Conservation (phyloP, 768 basidiomycete species). For the Rhodotorula babjevae region DNA sequence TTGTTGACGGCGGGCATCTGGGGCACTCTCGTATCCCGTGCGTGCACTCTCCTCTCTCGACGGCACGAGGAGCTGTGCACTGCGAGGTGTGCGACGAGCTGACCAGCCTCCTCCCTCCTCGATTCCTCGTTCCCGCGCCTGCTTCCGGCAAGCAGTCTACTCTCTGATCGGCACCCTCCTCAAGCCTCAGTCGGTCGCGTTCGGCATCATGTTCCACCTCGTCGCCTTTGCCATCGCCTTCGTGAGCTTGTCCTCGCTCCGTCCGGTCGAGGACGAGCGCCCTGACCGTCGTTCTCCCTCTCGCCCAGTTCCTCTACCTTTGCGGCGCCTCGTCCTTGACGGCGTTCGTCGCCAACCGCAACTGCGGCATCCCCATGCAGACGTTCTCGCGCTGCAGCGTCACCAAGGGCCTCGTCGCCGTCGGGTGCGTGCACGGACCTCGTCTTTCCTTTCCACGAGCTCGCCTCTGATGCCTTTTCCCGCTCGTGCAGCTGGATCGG, state of each 20-base stretch:
- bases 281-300: not conserved
- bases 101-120: not conserved
- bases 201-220: constrained; percentile 46
- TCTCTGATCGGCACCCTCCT: constrained; percentile 45
- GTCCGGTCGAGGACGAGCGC: not conserved
- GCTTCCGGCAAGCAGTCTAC: constrained; percentile 38
- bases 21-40: constrained; percentile 5
- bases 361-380: constrained; percentile 41
- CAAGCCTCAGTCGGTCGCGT: constrained; percentile 40
- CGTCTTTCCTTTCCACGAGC: not conserved
- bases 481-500: constrained; percentile 24
- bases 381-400: constrained; percentile 45
- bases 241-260: constrained; percentile 14
- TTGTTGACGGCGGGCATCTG: constrained; percentile 23
- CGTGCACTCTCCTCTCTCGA: not conserved
- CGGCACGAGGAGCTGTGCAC: too few species aligned
- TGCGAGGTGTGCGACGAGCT: too few species aligned
- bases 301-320: constrained; percentile 45
- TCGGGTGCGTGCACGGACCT: constrained; percentile 46
- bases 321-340: constrained; percentile 47
- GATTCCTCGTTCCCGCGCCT: not conserved
- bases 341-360: constrained; percentile 44
- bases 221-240: constrained; percentile 47
- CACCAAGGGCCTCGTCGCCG: constrained; percentile 46
- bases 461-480: not conserved